phyloP scores from a whole-genome alignment of 176 grass and related monocot genomes.

The Avena insularis region DNA sequence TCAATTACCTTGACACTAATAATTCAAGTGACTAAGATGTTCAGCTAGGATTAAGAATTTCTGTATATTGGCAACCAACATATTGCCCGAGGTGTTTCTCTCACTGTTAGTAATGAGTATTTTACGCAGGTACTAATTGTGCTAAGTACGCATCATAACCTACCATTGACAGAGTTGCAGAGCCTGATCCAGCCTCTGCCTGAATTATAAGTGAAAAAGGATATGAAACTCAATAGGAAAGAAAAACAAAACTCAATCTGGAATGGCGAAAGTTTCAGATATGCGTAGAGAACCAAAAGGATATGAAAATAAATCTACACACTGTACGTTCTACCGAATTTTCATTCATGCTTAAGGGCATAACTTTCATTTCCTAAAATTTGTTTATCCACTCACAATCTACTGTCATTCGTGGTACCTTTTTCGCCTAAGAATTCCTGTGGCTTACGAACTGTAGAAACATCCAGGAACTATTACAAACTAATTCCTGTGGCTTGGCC shows the following conservation, averaged over 20 bases:
- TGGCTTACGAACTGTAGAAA: neutral
- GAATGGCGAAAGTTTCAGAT: neutral
- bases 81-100: slow-evolving; percentile 46
- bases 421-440: neutral
- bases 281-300: neutral
- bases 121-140: neutral
- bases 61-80: neutral
- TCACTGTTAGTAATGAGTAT: slow-evolving; percentile 17
- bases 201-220: slow-evolving; percentile 51
- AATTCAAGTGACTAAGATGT: no score
- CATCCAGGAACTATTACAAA: neutral
- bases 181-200: slow-evolving; percentile 95
- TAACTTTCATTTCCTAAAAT: no score
- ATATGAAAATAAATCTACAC: neutral
- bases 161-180: slow-evolving; percentile 99
- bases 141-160: slow-evolving; percentile 40
- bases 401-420: neutral
- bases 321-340: neutral
- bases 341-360: no score
- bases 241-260: neutral
- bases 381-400: neutral
- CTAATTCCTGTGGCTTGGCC: neutral
- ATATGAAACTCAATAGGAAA: neutral
- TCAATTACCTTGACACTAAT: no score
- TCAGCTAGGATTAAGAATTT: no score